Base-by-base conservation (phyloP, 2,329 filamentous ascomycete species). In the Neonectria faginata region DNA sequence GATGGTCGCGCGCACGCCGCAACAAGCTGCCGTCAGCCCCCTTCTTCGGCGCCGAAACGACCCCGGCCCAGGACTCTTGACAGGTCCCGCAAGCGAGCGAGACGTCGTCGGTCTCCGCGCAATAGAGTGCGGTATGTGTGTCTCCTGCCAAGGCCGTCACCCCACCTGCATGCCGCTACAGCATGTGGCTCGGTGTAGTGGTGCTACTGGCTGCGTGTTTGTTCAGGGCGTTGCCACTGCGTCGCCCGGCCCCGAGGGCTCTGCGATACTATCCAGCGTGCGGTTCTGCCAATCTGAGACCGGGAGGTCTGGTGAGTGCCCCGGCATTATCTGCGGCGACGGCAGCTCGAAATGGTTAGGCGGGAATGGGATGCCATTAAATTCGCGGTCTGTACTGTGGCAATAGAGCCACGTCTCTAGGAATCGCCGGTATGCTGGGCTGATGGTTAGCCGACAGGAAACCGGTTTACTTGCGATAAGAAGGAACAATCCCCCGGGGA, bases 301-400 rank as follows among this genome's bases (percentile, higher is more conserved):
- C 39, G 72, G 67, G 54, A 74, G 60, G 60, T 70, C 68, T 62
- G 70, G 64, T 60, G 69, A 73, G 64, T 72, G 70, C 9, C 72
- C 73, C 48, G 81, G 75, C 31, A 74, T 73, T n/a, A 85, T 79
- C 57, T 84, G 79, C 14, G 82, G 82, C 42, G 83, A 83, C 5
- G 82, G 81, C 10, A 85, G 72, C 71, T 85, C 83, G 60, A 83
- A 79, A 52, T 79, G 81, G 68, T 82, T 80, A 6, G 77, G 76
- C 3, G 83, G 82, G 58, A 84, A 83, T 1, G 82, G 77, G 27
- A 83, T 78, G 8, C 80, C 81, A 25, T 80, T 76, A 60, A 84
- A 84, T 57, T 83, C 81, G 60, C 79, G 78, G 65, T 85, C 84
- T 11, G 80, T 79, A 66, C 75, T 79, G 62, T 85, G 83, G 45